A percentile compares a stretch with the other conserved stretches of the same genome.
Evolutionary conservation across 805 yeast species (phyloP).

Genomic region (Wickerhamomyces mucosus): DNA sequence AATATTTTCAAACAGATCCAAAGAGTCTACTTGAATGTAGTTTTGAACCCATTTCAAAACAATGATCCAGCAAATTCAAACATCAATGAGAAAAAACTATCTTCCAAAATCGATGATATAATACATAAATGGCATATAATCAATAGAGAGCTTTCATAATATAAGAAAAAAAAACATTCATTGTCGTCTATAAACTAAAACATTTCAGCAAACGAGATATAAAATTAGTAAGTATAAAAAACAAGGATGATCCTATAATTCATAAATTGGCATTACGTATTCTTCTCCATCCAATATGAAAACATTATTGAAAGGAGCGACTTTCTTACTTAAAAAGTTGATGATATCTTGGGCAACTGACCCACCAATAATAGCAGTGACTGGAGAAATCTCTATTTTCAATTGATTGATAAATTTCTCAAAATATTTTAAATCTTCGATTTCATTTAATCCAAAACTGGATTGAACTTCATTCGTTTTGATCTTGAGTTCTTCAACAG

Average conservation of each 20-base stretch:
- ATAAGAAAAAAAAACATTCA: no score
- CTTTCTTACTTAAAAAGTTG: slow-evolving; percentile 66
- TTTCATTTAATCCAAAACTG: slow-evolving; percentile 30
- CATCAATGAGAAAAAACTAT: slow-evolving; percentile 17
- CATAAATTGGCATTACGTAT: slow-evolving; percentile 71
- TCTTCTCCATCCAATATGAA: slow-evolving; percentile 65
- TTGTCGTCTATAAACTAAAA: no score
- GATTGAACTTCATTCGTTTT: slow-evolving; percentile 24
- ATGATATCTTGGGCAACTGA: slow-evolving; percentile 84
- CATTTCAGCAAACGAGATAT: no score
- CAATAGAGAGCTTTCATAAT: no score
- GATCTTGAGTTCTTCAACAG: slow-evolving; percentile 20
- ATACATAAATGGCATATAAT: slow-evolving; percentile 6
- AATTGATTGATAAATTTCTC: slow-evolving; percentile 36
- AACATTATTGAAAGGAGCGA: slow-evolving; percentile 75
- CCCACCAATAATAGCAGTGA: slow-evolving; percentile 85
- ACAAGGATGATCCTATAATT: slow-evolving; percentile 28
- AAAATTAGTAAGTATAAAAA: no score
- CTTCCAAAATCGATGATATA: slow-evolving; percentile 8
- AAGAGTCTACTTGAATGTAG: slow-evolving; percentile 44
- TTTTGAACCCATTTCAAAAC: slow-evolving; percentile 55
- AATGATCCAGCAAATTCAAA: slow-evolving; percentile 10
- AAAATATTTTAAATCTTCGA: slow-evolving; percentile 33
- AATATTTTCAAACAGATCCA: slow-evolving; percentile 34
- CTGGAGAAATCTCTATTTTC: slow-evolving; percentile 65